Percentiles rank a stretch among this genome's conserved stretches.
Conservation (phyloP, 2,329 filamentous ascomycete species). For the Ophiognomonia clavigignenti-juglandacearum region DNA sequence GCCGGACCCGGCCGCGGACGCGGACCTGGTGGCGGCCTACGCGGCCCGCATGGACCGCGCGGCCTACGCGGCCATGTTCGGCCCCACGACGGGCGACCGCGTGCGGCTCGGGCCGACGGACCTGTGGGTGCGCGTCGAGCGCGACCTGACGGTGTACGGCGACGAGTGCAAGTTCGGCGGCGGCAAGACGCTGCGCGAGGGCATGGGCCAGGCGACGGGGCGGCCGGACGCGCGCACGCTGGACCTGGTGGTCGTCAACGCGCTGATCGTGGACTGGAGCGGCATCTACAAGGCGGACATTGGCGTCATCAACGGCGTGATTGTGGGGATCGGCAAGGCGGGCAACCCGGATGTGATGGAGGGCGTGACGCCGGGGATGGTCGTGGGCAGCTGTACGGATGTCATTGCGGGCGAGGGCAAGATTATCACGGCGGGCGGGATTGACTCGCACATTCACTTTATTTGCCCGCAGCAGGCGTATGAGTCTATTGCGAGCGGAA, state of each 20-base stretch:
- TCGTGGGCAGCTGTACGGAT: conserved; percentile 85
- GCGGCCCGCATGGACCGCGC: conserved; percentile 68
- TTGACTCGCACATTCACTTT: conserved; percentile 89
- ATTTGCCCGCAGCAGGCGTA: conserved; percentile 91
- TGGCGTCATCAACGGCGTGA: conserved; percentile 81
- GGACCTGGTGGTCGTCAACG: conserved; percentile 85
- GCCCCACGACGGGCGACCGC: conserved; percentile 83
- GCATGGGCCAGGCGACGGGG: conserved; percentile 90
- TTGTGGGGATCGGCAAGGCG: conserved; percentile 87
- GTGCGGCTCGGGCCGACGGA: conserved; percentile 79
- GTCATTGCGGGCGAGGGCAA: conserved; percentile 86
- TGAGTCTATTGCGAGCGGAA: conserved; percentile 77
- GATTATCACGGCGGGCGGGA: conserved; percentile 85
- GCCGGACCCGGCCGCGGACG: conserved; percentile 40
- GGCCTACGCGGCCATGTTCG: conserved; percentile 85
- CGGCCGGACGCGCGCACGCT: conserved; percentile 66
- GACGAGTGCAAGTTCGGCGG: conserved; percentile 96
- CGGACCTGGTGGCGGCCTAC: conserved; percentile 52
- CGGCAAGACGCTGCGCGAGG: conserved; percentile 88
- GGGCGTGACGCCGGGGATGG: conserved; percentile 70
- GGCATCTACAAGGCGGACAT: conserved; percentile 98
- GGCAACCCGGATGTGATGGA: conserved; percentile 98
- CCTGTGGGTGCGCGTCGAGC: conserved; percentile 86
- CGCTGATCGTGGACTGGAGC: conserved; percentile 82
- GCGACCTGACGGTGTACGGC: conserved; percentile 77